Base-by-base conservation (phyloP, 2,329 filamentous ascomycete species). In the Cytospora paraplurivora region DNA sequence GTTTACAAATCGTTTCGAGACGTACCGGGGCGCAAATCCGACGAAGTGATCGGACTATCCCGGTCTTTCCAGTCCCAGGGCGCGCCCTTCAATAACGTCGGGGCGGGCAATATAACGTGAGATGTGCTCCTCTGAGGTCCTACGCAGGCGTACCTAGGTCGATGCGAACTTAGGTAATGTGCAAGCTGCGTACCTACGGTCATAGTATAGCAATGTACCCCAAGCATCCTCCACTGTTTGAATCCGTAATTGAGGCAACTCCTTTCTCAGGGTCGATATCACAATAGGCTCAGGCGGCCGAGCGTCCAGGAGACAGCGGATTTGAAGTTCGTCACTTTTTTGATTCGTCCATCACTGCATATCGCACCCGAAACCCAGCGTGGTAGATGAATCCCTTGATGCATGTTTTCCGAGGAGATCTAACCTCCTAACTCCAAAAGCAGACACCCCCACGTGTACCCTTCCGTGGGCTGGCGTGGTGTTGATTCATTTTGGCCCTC, bases 391-490 rank as follows among this genome's bases (percentile, higher is more conserved):
- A 65, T 66, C 65, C 65, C 68, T 67, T 67, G 69, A 71, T 72
- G 72, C 72, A 73, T 64, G 68, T 71, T 71, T 71, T 68, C 69
- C 69, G 68, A 71, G 70, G 69, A 71, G 68, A 68, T 71, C 70
- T 71, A 72, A 67, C 70, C 70, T 70, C 71, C 69, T 67, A 72
- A 72, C 71, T 72, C 71, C 71, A 68, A 69, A 71, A 68, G 67
- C 68, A 72, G 71, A 71, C 68, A 68, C 71, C 70, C 71, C 58
- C 69, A 69, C 66, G 65, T 69, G 67, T 67, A 68, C 69, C 67
- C 66, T 64, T 65, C 66, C 69, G 70, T 67, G 68, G 70, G 70
- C 70, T 67, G 71, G 67, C 67, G 67, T 62, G 60, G 65, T 58
- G 61, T 62, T 35, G 58, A 56, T 70, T 69, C 68, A 67, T 69